phyloP scores from a whole-genome alignment of 73 alveolate species.

The Uronychia setigera region DNA sequence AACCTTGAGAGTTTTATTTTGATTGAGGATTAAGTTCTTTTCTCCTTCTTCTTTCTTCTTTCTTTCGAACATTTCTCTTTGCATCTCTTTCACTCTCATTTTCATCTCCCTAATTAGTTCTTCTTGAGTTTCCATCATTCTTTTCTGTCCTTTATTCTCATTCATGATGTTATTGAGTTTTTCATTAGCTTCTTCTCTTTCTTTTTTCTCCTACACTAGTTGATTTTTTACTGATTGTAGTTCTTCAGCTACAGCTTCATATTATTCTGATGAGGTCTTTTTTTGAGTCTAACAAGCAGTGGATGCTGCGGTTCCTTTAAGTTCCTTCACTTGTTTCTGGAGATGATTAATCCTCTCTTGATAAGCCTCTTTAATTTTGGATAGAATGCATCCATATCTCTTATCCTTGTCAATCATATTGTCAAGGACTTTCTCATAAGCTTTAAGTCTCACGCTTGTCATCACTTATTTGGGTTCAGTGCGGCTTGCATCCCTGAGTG shows the following conservation, averaged over 20 bases:
- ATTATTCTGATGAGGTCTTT: neutral
- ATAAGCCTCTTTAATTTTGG: neutral
- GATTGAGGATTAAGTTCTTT: neutral
- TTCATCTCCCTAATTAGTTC: neutral
- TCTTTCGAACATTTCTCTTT: neutral
- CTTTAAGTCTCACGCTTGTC: neutral
- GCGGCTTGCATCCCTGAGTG: neutral
- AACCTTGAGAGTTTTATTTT: neutral
- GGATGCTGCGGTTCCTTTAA: neutral
- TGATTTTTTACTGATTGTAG: no score
- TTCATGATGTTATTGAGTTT: no score
- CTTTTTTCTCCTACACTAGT: neutral
- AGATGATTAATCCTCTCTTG: neutral
- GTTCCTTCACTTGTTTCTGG: neutral
- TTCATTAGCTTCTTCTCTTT: neutral
- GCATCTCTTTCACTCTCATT: neutral
- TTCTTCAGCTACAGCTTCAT: neutral
- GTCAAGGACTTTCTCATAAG: neutral
- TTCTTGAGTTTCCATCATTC: neutral
- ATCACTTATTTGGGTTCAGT: neutral
- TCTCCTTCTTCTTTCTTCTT: neutral
- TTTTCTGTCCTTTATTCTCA: neutral
- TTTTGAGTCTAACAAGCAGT: neutral
- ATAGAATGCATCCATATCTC: neutral
- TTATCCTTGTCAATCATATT: neutral